Conservation (phyloP, 176 grass and related monocot species). For the Oryza meridionalis region DNA sequence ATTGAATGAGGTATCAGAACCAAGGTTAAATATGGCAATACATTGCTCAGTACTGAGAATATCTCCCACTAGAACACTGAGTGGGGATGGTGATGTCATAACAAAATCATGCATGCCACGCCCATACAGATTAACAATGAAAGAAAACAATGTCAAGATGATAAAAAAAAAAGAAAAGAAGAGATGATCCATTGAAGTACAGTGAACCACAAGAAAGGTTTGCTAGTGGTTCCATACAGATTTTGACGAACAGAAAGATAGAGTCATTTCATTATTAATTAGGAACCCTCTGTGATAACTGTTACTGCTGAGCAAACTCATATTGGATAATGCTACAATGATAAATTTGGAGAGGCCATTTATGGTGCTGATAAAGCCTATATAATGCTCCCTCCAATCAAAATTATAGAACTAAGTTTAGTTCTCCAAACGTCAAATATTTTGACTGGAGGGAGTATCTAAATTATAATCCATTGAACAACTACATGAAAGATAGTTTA, state of each 20-base stretch:
- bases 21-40: slow-evolving; percentile 17
- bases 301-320: neutral
- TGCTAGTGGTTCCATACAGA: neutral
- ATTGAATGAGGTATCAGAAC: neutral
- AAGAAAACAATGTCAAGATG: neutral
- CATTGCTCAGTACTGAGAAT: neutral
- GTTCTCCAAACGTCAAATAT: no score
- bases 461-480: neutral
- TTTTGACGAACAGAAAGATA: neutral
- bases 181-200: slow-evolving; percentile 7
- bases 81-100: neutral
- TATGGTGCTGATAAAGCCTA: slow-evolving; percentile 5
- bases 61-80: neutral
- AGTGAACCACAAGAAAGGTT: neutral
- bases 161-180: neutral
- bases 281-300: neutral
- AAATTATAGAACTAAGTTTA: no score
- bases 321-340: neutral
- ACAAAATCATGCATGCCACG: neutral
- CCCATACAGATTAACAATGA: slow-evolving; percentile 3
- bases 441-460: no score
- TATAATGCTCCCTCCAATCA: neutral
- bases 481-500: neutral
- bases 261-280: neutral
- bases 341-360: neutral